Evolutionary conservation across 768 basidiomycete species (phyloP), one percentile per base, ranked within the genome.

Genomic region (Boletus reticulatus): DNA sequence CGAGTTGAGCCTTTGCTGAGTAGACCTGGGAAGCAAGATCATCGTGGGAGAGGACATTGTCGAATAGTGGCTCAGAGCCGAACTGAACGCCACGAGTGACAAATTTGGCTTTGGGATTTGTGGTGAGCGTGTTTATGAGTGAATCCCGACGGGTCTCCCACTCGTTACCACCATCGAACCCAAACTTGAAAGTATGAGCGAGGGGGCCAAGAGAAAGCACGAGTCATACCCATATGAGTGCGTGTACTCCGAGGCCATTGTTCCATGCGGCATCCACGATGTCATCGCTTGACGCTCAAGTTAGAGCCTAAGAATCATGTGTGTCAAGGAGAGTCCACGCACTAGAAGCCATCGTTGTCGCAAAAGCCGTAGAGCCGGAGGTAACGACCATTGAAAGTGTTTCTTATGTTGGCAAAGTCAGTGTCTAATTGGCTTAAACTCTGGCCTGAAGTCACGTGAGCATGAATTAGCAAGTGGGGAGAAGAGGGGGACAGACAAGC

Each of bases 11-110:
- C 63, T 85, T 84, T 29, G 80, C 79, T 0, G 67, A 64, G 13
- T 55, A 67, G 22, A 88, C 82, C 64, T 88, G 80, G 0, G 64
- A 53, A 2, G 83, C 80, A 20, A 89, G 78, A 31, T 74, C 68
- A 7, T 63, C 24, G n/a, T 80, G 76, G 7, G 74, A 63, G 43
- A 89, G 71, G 32, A 80, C 87, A 38, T 68, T 52, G 62, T 88
- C 87, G 55, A 69, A 89, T 20, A 88, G 72, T 1, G 87, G 87
- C 61, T 88, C 87, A 0, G 85, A 85, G 32, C 87, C 87, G 59
- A 88, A 88, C 57, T 89, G 87, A 4, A 88, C 69, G 1, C 73
- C 83, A 19, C 85, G 80, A 1, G 84, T 86, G 24, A 88, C 79
- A 51, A 82, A 88, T 58, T 82, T 81, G 16, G 84, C 85, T 57